These are phyloP conservation scores for Elsinoe australis DNA, from an alignment of 2,329 filamentous ascomycete species.

Conservation along the genomic window DNA sequence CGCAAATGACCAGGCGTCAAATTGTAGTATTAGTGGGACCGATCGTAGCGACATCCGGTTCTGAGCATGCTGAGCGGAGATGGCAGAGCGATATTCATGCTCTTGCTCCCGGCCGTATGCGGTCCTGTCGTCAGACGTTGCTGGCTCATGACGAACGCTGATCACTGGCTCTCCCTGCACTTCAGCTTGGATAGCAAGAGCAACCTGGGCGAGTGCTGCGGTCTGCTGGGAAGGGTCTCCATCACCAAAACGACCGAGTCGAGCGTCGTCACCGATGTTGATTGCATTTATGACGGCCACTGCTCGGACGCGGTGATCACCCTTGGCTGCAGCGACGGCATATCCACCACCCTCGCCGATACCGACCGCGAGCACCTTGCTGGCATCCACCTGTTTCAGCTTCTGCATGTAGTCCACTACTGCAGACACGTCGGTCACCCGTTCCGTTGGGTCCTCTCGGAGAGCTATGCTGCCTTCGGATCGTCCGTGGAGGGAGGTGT, in stretches of 20 bases:
- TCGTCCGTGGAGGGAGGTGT: slow-evolving; percentile 1
- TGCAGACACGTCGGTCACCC: not conserved
- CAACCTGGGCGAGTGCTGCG: not conserved
- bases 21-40: not conserved
- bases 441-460: slow-evolving; percentile 3
- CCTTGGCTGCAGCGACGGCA: not conserved
- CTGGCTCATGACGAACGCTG: not conserved
- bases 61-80: slow-evolving; percentile 9
- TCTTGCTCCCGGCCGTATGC: not conserved
- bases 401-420: slow-evolving; percentile 6
- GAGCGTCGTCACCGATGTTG: slow-evolving; percentile 9
- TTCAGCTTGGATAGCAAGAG: not conserved
- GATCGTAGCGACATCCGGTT: slow-evolving; percentile 4
- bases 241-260: not conserved
- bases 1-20: slow-evolving; percentile 21
- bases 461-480: not conserved
- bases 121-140: not conserved
- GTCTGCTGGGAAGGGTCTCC: slow-evolving; percentile 4
- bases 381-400: not conserved
- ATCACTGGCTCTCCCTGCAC: not conserved
- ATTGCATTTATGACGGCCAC: slow-evolving; percentile 5
- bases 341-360: slow-evolving; percentile 13
- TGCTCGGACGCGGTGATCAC: slow-evolving; percentile 7
- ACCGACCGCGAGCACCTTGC: not conserved
- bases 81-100: slow-evolving; percentile 2